These are phyloP conservation scores for Zanthoxylum bungeanum DNA, from an alignment of 345 rosid species.

Conservation along the genomic window DNA sequence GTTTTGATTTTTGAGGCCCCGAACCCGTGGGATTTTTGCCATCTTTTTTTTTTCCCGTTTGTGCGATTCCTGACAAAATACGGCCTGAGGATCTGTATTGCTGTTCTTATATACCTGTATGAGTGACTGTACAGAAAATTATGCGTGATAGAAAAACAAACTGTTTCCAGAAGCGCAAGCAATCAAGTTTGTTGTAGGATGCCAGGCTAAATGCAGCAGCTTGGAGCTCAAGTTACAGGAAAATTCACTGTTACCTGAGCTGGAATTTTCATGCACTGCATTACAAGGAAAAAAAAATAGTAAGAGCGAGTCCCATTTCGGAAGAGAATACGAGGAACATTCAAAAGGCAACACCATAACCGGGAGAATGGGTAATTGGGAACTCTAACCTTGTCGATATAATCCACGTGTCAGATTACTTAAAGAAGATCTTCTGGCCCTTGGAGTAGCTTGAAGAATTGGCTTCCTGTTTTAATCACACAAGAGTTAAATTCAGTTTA, in stretches of 20 bases:
- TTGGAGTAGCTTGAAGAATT: constrained; percentile 29
- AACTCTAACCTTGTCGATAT: constrained; percentile 44
- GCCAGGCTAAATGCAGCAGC: constrained; percentile 62
- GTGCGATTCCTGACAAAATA: not conserved
- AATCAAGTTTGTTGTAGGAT: constrained; percentile 46
- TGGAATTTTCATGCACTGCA: constrained; percentile 39
- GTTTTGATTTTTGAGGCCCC: too few relatives aligned
- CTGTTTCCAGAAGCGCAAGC: constrained; percentile 62
- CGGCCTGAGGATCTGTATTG: not conserved
- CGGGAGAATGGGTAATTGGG: not conserved
- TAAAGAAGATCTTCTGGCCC: constrained; percentile 54
- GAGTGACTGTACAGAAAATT: constrained; percentile 10
- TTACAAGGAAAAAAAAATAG: not conserved
- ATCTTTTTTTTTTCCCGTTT: too few relatives aligned
- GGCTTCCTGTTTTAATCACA: constrained; percentile 34
- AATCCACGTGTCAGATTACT: constrained; percentile 57
- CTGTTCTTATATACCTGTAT: not conserved
- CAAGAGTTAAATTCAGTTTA: not conserved
- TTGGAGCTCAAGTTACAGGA: constrained; percentile 37
- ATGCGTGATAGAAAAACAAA: constrained; percentile 53
- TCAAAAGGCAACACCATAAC: not conserved
- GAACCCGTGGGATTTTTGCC: too few relatives aligned
- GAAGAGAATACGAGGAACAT: not conserved
- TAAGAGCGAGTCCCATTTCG: not conserved
- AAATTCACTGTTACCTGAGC: constrained; percentile 22